phyloP scores from a whole-genome alignment of 2,329 filamentous ascomycete genomes.

The Talaromyces sp. region DNA sequence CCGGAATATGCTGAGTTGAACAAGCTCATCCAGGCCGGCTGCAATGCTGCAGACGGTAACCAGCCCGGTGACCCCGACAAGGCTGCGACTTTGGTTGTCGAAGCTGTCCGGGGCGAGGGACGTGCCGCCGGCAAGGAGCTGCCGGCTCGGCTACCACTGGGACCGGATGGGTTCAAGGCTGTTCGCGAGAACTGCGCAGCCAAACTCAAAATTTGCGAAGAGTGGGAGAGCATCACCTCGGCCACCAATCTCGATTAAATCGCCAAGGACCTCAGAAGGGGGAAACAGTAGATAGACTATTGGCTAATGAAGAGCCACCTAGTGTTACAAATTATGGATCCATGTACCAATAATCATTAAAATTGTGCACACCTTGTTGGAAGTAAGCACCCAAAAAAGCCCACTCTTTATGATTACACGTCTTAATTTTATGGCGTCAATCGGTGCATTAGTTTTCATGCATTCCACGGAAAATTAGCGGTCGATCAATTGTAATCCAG shows the following conservation, averaged over 20 bases:
- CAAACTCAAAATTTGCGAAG: slow-evolving; percentile 9
- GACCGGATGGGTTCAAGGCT: slow-evolving; percentile 8
- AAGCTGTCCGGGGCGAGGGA: slow-evolving; percentile 13
- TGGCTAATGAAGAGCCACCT: neutral
- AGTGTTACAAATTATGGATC: neutral
- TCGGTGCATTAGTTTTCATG: neutral
- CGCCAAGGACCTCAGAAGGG: neutral
- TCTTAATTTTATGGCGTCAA: neutral
- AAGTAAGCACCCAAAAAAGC: neutral
- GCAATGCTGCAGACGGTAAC: slow-evolving; percentile 5
- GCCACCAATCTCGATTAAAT: neutral
- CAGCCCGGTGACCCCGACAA: slow-evolving; percentile 18
- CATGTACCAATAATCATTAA: neutral
- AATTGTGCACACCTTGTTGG: neutral
- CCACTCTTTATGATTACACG: neutral
- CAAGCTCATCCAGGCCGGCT: slow-evolving; percentile 12
- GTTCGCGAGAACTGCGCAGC: slow-evolving; percentile 8
- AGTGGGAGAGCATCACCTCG: slow-evolving; percentile 9
- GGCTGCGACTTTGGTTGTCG: slow-evolving; percentile 11
- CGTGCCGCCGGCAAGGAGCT: slow-evolving; percentile 1
- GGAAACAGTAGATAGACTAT: neutral
- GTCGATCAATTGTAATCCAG: neutral
- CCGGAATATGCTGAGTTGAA: slow-evolving; percentile 15
- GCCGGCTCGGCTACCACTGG: slow-evolving; percentile 6
- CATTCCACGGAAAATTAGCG: neutral